These are phyloP conservation scores for Candida oleophila DNA, from an alignment of 805 yeast genomes.

Conservation along the genomic window DNA sequence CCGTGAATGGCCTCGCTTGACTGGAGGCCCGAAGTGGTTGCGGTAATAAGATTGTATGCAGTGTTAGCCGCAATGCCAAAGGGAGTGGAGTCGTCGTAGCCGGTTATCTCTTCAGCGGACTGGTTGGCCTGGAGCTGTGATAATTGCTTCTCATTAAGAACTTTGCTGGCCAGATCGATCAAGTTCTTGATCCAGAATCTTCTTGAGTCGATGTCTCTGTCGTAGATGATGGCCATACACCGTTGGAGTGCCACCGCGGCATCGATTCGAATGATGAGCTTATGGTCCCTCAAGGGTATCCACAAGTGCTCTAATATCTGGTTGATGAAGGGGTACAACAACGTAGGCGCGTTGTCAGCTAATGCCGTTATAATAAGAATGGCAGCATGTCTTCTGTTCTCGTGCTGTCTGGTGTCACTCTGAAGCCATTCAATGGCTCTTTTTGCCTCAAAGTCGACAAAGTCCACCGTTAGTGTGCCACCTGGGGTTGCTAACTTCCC, in stretches of 20 bases:
- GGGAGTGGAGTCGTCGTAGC: conserved; percentile 5
- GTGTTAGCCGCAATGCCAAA: conserved; percentile 11
- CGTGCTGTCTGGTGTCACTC: conserved; percentile 71
- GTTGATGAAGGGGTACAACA: conserved; percentile 73
- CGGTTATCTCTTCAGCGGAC: neutral
- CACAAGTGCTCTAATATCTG: conserved; percentile 81
- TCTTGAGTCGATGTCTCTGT: conserved; percentile 69
- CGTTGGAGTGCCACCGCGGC: conserved; percentile 78
- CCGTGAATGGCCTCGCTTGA: conserved; percentile 80
- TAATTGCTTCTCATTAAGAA: conserved; percentile 41
- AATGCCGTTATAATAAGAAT: conserved; percentile 77
- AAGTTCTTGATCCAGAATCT: conserved; percentile 74
- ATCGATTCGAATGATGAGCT: conserved; percentile 71
- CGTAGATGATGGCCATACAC: conserved; percentile 76
- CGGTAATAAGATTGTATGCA: conserved; percentile 20
- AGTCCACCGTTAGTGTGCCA: conserved; percentile 84
- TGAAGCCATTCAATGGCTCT: conserved; percentile 89
- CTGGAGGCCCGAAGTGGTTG: conserved; percentile 18
- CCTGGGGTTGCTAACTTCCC: conserved; percentile 91
- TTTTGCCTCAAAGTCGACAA: conserved; percentile 89
- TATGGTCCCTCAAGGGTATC: conserved; percentile 82
- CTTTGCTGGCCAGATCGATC: conserved; percentile 63
- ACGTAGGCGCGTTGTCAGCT: conserved; percentile 83
- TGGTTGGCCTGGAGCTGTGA: conserved; percentile 9
- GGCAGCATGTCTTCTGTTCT: conserved; percentile 87